Base-by-base conservation (phyloP, 768 basidiomycete genomes). In the Termitomyces sp. region DNA sequence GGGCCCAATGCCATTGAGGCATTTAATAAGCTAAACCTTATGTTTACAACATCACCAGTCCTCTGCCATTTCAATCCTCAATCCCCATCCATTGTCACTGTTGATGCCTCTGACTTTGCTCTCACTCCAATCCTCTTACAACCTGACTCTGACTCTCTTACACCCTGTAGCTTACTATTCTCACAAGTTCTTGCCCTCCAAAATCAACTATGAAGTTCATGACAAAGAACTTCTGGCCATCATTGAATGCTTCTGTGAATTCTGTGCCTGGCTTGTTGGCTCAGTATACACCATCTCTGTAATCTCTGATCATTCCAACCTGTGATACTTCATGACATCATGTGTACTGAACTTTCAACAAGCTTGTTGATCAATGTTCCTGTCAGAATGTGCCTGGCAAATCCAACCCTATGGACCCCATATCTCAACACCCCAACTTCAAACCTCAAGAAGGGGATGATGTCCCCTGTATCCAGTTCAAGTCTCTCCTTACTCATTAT, bases 211-310 rank as follows among this genome's bases (percentile, higher is more conserved):
- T 58, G 67, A 76, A 10, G 69, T 78, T 30, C 73, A 82, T 56
- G 73, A 84, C 48, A 79, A 80, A 62, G 81, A 83, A 66, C 64
- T 82, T 0, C 72, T 83, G 1, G 79, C 76, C 1, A 72, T 83
- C 43, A 63, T 82, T 4, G 61, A 70, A 32, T 67, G 71, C 0
- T 69, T 81, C 40, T 44, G 62, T 0, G 67, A 73, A 11, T 72
- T 70, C 70, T 59, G 68, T 8, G 62, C 72, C 43, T 68, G 67
- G 66, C 63, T 72, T 27, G 60, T 70, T 10, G 66, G 74, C 9
- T 64, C 70, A 9, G 45, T 55, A 11, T 57, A 55, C 14, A 57
- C 63, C 0, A 63, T 74, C 44, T 54, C 63, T 7, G 64, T 62
- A 40, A 58, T 64, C 42, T 70, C 54, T 2, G 64, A 77, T 56